Percentiles rank a stretch among this genome's conserved stretches.
Evolutionary conservation across 768 basidiomycete species (phyloP).

Genomic region (Candolleomyces efflorescens): DNA sequence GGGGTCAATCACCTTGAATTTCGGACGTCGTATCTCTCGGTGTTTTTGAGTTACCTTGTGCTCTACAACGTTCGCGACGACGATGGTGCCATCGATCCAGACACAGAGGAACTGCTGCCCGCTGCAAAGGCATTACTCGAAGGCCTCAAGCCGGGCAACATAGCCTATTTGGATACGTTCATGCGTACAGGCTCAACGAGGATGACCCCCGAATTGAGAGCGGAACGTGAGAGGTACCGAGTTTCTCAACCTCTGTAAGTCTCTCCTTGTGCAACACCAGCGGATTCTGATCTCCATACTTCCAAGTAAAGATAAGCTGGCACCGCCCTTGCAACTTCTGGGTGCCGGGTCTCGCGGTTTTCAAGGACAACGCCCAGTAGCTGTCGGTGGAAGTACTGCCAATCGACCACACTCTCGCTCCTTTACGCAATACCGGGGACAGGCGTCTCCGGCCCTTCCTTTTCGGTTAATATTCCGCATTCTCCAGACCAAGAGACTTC

Average conservation of each 20-base stretch:
- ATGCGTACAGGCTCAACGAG: constrained; percentile 9
- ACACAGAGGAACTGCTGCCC: constrained; percentile 7
- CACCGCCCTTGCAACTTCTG: neutral
- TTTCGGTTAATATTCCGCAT: constrained; percentile 5
- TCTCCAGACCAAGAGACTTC: neutral
- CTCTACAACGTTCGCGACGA: constrained; percentile 8
- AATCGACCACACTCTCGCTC: neutral
- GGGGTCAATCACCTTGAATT: constrained; percentile 8
- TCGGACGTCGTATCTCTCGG: constrained; percentile 5
- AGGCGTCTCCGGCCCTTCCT: constrained; percentile 4
- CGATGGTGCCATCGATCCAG: constrained; percentile 4
- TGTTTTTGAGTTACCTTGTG: neutral
- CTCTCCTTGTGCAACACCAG: constrained; percentile 1
- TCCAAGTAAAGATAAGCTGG: neutral
- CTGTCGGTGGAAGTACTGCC: constrained; percentile 4
- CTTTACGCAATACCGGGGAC: neutral
- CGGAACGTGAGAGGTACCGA: constrained; percentile 1
- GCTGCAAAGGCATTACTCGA: constrained; percentile 7
- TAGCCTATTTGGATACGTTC: constrained; percentile 7
- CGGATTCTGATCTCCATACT: constrained; percentile 2
- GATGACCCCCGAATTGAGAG: constrained; percentile 8
- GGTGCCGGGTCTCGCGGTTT: constrained; percentile 7
- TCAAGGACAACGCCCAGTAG: constrained; percentile 7
- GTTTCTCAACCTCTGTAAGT: constrained; percentile 9
- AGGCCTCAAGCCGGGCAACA: constrained; percentile 5